Conservation (phyloP, 2,329 filamentous ascomycete species). For the Daldinia eschscholtzii region DNA sequence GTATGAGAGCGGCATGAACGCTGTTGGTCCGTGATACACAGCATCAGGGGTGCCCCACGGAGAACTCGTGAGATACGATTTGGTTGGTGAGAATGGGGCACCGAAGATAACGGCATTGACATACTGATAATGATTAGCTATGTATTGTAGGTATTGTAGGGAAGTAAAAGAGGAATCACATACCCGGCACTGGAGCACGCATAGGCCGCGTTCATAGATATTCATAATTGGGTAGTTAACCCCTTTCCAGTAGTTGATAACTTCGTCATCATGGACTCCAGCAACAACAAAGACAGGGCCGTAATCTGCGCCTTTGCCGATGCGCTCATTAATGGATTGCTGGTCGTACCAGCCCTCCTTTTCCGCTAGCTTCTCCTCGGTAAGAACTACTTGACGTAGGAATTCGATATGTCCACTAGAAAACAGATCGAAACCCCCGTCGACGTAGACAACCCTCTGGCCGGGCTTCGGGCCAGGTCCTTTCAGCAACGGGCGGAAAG, state of each 20-base stretch:
- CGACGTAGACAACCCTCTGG: conserved; percentile 92
- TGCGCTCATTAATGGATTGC: conserved; percentile 71
- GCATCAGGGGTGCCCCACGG: conserved; percentile 80
- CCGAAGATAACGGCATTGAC: conserved; percentile 89
- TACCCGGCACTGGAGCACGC: conserved; percentile 93
- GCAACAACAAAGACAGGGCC: conserved; percentile 88
- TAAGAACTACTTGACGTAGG: conserved; percentile 78
- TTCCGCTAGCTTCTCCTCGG: conserved; percentile 77
- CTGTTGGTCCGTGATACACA: conserved; percentile 96
- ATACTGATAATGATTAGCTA: conserved; percentile 68
- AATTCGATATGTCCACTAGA: conserved; percentile 98
- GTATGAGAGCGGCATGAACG: conserved; percentile 85
- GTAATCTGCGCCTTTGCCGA: conserved; percentile 79
- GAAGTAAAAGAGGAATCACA: conserved; percentile 45
- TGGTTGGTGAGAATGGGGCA: conserved; percentile 88
- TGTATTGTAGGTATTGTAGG: conserved; percentile 6
- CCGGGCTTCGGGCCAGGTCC: conserved; percentile 80
- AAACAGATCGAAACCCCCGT: conserved; percentile 96
- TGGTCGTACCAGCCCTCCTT: conserved; percentile 80
- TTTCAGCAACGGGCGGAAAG: conserved; percentile 75
- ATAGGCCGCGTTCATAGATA: conserved; percentile 94
- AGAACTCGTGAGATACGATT: conserved; percentile 78
- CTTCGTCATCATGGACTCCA: conserved; percentile 92
- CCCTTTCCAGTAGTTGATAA: conserved; percentile 97
- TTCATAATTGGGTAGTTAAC: conserved; percentile 99